Conservation (phyloP, 495 filamentous ascomycete species). For the Podospora sp. region DNA sequence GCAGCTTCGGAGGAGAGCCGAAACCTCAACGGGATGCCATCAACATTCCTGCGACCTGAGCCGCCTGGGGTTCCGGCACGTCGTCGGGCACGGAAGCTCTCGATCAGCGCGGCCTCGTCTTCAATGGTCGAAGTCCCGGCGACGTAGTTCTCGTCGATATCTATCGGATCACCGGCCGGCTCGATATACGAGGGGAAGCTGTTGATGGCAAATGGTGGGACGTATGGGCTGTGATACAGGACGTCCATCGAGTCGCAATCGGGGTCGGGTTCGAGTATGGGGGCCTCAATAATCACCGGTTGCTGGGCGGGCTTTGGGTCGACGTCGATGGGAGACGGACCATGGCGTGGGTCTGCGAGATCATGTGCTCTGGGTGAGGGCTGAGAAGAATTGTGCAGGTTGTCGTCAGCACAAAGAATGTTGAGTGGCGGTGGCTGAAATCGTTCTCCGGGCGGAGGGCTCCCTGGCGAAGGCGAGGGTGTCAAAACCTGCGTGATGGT, state of each 20-base stretch:
- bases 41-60: slow-evolving; percentile 37
- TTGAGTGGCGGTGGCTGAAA: background rate
- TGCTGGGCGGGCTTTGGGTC: background rate
- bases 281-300: slow-evolving; percentile 2
- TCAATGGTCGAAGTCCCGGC: slow-evolving; percentile 12
- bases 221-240: background rate
- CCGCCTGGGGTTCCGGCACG: slow-evolving; percentile 34
- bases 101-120: slow-evolving; percentile 26
- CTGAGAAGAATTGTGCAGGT: background rate
- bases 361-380: background rate
- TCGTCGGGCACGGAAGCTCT: slow-evolving; percentile 16
- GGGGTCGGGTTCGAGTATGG: slow-evolving; percentile 12
- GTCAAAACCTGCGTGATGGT: background rate
- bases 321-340: background rate
- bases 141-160: slow-evolving; percentile 21
- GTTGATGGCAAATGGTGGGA: background rate
- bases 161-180: background rate
- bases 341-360: background rate
- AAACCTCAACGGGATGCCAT: slow-evolving; percentile 36
- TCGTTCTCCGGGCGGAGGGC: background rate
- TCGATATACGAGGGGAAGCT: background rate
- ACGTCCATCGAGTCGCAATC: slow-evolving; percentile 1
- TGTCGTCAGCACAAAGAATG: background rate
- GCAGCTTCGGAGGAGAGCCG: slow-evolving; percentile 46
- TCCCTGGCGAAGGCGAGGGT: background rate